A percentile compares a stretch with the other conserved stretches of the same genome.
Evolutionary conservation across 2,329 filamentous ascomycete species (phyloP).

Genomic region (Aspergillus fijiensis): DNA sequence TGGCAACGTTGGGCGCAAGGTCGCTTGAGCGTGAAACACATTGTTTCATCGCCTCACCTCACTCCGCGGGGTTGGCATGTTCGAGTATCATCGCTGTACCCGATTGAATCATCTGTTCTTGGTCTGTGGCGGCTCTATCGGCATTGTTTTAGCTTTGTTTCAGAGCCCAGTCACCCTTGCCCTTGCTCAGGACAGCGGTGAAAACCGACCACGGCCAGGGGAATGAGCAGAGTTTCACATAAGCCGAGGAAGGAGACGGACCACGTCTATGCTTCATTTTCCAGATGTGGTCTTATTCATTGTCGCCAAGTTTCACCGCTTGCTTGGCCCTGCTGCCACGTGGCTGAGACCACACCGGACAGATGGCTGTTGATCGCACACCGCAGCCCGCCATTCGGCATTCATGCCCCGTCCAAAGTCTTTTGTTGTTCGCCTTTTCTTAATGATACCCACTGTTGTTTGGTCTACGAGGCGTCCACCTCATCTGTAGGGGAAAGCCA

Average conservation of each 20-base stretch:
- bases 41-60: conserved; percentile 5
- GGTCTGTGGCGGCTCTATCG: conserved; percentile 1
- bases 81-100: background rate
- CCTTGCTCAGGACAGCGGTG: conserved; percentile 1
- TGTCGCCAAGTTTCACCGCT: conserved; percentile 15
- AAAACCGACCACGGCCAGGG: conserved; percentile 1
- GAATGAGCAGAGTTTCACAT: conserved; percentile 5
- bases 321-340: conserved; percentile 13
- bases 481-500: conserved; percentile 5
- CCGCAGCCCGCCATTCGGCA: background rate
- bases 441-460: conserved; percentile 14
- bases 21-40: conserved; percentile 53
- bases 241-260: background rate
- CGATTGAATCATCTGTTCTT: background rate
- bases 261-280: conserved; percentile 2
- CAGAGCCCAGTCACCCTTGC: conserved; percentile 6
- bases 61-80: conserved; percentile 3
- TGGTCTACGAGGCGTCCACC: conserved; percentile 12
- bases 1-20: conserved; percentile 91
- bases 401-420: too few relatives aligned
- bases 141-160: conserved; percentile 16
- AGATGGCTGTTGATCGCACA: conserved; percentile 12
- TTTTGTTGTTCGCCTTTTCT: conserved; percentile 10
- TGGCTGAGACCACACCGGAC: conserved; percentile 15
- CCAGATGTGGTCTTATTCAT: background rate